Evolutionary conservation across 768 basidiomycete genomes (phyloP).

Genomic region (Xerocomus potaroensis): DNA sequence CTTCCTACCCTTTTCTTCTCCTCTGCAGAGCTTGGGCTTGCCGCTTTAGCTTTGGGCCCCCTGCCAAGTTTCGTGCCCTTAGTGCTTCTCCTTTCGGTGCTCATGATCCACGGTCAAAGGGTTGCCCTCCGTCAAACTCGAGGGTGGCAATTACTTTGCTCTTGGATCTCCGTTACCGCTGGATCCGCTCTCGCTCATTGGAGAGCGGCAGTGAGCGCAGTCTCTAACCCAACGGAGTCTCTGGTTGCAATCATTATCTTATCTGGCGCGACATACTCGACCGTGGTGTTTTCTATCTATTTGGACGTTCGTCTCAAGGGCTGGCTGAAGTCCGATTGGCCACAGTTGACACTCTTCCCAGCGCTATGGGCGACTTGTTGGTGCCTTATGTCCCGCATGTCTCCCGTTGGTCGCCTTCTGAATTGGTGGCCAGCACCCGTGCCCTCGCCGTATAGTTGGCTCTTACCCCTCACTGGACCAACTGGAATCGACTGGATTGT

Average conservation of each 20-base stretch:
- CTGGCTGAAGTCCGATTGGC: slow-evolving; percentile 32
- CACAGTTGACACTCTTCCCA: slow-evolving; percentile 58
- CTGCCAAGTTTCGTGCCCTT: slow-evolving; percentile 34
- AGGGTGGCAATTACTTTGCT: slow-evolving; percentile 31
- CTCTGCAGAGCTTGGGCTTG: slow-evolving; percentile 17
- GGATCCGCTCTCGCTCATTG: slow-evolving; percentile 42
- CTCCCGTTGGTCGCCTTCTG: slow-evolving; percentile 66
- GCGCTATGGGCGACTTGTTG: slow-evolving; percentile 64
- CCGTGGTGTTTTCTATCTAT: slow-evolving; percentile 40
- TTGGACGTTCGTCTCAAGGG: slow-evolving; percentile 35
- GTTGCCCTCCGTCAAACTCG: slow-evolving; percentile 27
- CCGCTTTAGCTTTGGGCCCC: slow-evolving; percentile 27
- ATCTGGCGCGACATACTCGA: slow-evolving; percentile 40
- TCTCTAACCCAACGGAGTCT: slow-evolving; percentile 51
- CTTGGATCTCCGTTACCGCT: slow-evolving; percentile 34
- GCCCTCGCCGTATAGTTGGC: slow-evolving; percentile 57
- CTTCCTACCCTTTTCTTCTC: slow-evolving; percentile 26
- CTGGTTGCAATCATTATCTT: slow-evolving; percentile 41
- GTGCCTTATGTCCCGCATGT: slow-evolving; percentile 48
- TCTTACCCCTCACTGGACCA: slow-evolving; percentile 54
- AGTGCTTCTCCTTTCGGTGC: slow-evolving; percentile 21
- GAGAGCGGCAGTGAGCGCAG: slow-evolving; percentile 45
- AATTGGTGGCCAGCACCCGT: slow-evolving; percentile 61
- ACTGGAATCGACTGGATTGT: slow-evolving; percentile 66
- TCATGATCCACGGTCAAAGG: slow-evolving; percentile 32